Conservation (phyloP, 352 stramenopile species). For the Phytophthora rubi region DNA sequence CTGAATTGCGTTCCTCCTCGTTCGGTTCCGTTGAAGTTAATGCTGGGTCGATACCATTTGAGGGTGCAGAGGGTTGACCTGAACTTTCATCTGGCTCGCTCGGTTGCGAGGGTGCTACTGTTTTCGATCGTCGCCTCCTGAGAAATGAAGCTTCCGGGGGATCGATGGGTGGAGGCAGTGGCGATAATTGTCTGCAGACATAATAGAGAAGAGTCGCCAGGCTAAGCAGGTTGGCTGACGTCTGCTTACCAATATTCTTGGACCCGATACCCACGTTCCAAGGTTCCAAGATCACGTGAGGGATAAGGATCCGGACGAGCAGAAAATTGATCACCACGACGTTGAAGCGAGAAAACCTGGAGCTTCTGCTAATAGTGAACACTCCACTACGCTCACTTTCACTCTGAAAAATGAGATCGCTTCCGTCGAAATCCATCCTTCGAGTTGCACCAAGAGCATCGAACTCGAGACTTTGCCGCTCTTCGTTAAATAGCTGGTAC, state of each 20-base stretch:
- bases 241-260: constrained; percentile 30
- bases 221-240: constrained; percentile 47
- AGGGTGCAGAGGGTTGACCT: background rate
- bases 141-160: constrained; percentile 12
- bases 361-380: background rate
- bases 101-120: background rate
- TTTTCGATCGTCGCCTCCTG: constrained; percentile 22
- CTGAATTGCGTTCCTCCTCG: background rate
- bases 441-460: constrained; percentile 59
- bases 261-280: constrained; percentile 52
- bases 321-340: constrained; percentile 73
- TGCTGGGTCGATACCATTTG: background rate
- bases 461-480: constrained; percentile 57
- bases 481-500: constrained; percentile 65
- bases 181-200: constrained; percentile 48
- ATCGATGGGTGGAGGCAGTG: constrained; percentile 40
- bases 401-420: background rate
- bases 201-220: constrained; percentile 64
- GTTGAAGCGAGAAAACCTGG: constrained; percentile 46
- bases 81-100: constrained; percentile 4
- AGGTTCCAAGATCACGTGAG: constrained; percentile 59
- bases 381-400: background rate
- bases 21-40: background rate
- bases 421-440: constrained; percentile 38
- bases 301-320: constrained; percentile 63